phyloP scores from a whole-genome alignment of 495 filamentous ascomycete species.

The Neurospora sp. region DNA sequence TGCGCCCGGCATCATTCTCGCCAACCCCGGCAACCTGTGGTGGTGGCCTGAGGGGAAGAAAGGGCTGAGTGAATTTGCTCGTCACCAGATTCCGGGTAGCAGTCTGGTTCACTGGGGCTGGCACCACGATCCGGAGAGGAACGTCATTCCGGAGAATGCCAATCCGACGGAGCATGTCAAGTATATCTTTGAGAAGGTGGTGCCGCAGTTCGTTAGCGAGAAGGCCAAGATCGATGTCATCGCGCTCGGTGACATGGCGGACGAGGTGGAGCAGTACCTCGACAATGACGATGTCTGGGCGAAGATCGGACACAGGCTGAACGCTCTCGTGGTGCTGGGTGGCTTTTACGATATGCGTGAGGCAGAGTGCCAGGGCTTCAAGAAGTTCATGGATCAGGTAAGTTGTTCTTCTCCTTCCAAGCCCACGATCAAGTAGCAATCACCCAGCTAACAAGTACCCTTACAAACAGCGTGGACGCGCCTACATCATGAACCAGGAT shows the following conservation, averaged over 20 bases:
- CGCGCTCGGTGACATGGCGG: slow-evolving; percentile 47
- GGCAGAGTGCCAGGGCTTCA: slow-evolving; percentile 30
- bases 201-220: slow-evolving; percentile 33
- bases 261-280: slow-evolving; percentile 45
- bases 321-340: slow-evolving; percentile 30
- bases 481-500: slow-evolving; percentile 45
- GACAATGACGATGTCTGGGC: slow-evolving; percentile 41
- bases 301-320: slow-evolving; percentile 25
- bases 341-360: slow-evolving; percentile 23
- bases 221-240: slow-evolving; percentile 54
- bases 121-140: slow-evolving; percentile 31
- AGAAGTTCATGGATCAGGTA: slow-evolving; percentile 38
- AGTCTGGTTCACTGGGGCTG: slow-evolving; percentile 42
- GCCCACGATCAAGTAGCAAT: neutral
- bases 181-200: slow-evolving; percentile 52
- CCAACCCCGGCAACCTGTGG: slow-evolving; percentile 59
- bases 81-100: slow-evolving; percentile 42
- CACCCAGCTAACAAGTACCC: neutral
- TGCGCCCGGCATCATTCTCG: slow-evolving; percentile 49
- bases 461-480: slow-evolving; percentile 41
- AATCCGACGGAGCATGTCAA: slow-evolving; percentile 45
- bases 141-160: slow-evolving; percentile 47
- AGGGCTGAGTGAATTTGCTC: slow-evolving; percentile 44
- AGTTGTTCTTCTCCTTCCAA: slow-evolving; percentile 5
- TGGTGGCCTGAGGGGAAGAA: slow-evolving; percentile 52